Evolutionary conservation across 2,329 filamentous ascomycete genomes (phyloP), one percentile per base, ranked within the genome.

Genomic region (Fusarium sp.): DNA sequence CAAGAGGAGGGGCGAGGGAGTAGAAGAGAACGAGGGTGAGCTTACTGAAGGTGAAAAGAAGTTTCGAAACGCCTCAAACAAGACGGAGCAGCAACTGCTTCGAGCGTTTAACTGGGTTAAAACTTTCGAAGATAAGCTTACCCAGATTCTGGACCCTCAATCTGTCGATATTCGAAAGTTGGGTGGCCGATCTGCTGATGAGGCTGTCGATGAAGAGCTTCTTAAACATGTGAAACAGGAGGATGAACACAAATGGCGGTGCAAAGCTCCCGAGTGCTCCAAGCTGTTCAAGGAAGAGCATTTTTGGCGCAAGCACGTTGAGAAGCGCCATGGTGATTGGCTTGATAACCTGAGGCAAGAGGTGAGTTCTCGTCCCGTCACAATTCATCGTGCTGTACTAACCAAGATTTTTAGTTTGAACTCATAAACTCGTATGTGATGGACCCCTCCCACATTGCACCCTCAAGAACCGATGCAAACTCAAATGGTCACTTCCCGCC

Each of bases 91-190:
- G 81, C 96, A 98, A 81, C 90, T 98, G 20, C 93, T 97, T 79
- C 92, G 95, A 65, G 96, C 96, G 0, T 98, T 95, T 85, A 99
- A 98, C 80, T 99, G 97, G 96, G 97, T 99, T 69, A 97, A 93
- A 85, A 98, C 96, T 0, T 99, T 98, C 79, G 96, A 99, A 81
- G 96, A 99, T 80, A 99, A 99, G 85, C 89, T 99, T 58, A 87
- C 94, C 80, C 95, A 98, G 81, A 93, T 98, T 53, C 87, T 99
- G 20, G 96, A 98, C 75, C 96, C 96, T 1, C 94, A 96, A 62
- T 91, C 92, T 56, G 93, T 93, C 30, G 95, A 98, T 79, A 86
- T 98, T 47, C 91, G 91, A 81, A 98, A 98, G 84, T 89, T 98
- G 32, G 96, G 97, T 56, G 96, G 96, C 24, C 95, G 94, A 80